Conservation (phyloP, 345 rosid species). For the Microthlaspi erraticum region DNA sequence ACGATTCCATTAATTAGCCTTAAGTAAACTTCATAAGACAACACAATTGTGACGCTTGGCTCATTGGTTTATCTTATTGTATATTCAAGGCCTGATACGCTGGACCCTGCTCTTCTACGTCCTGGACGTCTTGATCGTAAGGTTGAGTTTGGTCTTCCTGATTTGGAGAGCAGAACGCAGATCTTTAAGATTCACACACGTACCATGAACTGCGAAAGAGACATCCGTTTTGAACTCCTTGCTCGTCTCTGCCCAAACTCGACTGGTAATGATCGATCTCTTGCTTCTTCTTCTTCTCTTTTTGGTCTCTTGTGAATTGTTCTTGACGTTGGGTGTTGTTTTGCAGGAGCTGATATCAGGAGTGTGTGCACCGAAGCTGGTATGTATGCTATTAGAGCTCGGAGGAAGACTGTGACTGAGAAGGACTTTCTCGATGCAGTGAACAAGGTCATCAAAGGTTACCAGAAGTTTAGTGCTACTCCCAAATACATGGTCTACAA, state of each 20-base stretch:
- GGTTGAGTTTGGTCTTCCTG: conserved; percentile 95
- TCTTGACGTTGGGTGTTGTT: conserved; percentile 27
- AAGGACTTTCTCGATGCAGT: conserved; percentile 98
- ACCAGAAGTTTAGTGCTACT: conserved; percentile 94
- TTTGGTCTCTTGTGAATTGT: neutral
- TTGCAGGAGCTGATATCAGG: conserved; percentile 89
- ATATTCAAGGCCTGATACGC: conserved; percentile 75
- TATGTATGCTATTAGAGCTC: conserved; percentile 88
- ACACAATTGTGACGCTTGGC: neutral
- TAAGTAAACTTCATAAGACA: neutral
- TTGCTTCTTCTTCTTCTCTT: neutral
- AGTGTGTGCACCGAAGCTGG: conserved; percentile 99
- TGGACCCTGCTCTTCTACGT: conserved; percentile 92
- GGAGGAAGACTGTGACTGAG: conserved; percentile 94
- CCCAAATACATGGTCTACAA: conserved; percentile 97
- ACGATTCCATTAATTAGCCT: conserved; percentile 4
- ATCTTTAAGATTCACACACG: conserved; percentile 92
- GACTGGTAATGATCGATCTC: conserved; percentile 56
- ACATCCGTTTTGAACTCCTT: conserved; percentile 90
- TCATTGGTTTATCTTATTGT: neutral
- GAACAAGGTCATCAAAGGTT: conserved; percentile 94
- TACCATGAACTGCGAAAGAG: conserved; percentile 93
- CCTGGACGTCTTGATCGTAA: conserved; percentile 95
- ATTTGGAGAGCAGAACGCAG: conserved; percentile 90
- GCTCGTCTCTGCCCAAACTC: conserved; percentile 95